Base-by-base conservation (phyloP, 495 filamentous ascomycete species). In the Talaromyces wortmannii region DNA sequence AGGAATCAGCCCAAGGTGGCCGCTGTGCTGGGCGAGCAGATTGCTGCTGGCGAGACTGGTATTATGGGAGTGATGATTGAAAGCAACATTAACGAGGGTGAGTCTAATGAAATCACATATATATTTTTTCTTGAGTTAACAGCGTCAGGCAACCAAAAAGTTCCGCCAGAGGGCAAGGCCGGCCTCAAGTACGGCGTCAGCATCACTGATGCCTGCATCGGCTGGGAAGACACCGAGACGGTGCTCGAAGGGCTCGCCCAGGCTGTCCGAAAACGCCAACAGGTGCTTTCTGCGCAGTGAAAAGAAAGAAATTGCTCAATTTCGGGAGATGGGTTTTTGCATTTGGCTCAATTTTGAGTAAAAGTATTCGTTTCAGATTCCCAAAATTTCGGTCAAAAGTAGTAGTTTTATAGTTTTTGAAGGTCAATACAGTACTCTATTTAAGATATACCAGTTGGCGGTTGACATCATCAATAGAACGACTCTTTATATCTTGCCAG, bases 51-150 rank as follows among this genome's bases (percentile, higher is more conserved):
- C 36, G 95, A 98, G 74, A 79, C 80, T 0, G 87, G 76, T 23
- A 96, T 98, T 63, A 92, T 97, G 84, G 94, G 94, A 62, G 91
- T 97, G 33, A 98, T 98, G 94, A 96, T 99, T 63, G 95, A 99
- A 76, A 95, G 89, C 64, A 85, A 97, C 67, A 95, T 99, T 70
- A 84, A 91, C 66, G 94, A 96, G 73, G 94, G 91, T 86, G 69
- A 55, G 74, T 18, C 30, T 52, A n/a, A 8, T 7, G 31, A 43
- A 31, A 49, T 18, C 40, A 45, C 43, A 56, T 18, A 55, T 30
- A 42, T 48, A 53, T 40, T 4, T 43, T 30, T 7, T 11, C 45
- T 48, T 32, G 23, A 18, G 0, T 29, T 6, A 23, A 23, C 23
- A 23, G 50, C 54, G 61, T 7, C 59, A 92, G 88, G 91, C 57